Evolutionary conservation across 2,329 filamentous ascomycete genomes (phyloP).

Genomic region (Orbilia quercus): DNA sequence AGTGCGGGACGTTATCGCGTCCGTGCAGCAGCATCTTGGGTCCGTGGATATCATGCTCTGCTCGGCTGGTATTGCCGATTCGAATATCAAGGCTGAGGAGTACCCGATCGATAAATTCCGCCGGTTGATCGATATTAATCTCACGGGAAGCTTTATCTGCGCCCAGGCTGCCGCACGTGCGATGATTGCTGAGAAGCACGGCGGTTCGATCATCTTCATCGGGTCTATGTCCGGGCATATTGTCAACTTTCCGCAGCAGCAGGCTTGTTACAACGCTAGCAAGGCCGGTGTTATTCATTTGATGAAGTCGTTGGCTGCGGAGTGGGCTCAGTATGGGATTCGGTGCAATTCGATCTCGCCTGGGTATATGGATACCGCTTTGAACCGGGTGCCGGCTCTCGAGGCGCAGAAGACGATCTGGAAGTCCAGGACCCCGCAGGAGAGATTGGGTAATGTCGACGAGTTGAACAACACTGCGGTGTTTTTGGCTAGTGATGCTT

Average conservation of each 20-base stretch:
- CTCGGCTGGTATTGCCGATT: constrained; percentile 82
- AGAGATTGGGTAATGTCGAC: constrained; percentile 76
- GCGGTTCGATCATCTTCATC: constrained; percentile 79
- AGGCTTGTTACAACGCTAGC: constrained; percentile 84
- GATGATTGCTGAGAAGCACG: constrained; percentile 78
- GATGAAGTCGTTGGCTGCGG: constrained; percentile 81
- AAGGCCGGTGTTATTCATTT: constrained; percentile 83
- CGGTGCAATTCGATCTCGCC: constrained; percentile 86
- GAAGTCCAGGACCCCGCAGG: constrained; percentile 78
- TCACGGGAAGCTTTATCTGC: constrained; percentile 82
- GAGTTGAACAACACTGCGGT: constrained; percentile 82
- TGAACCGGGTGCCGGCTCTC: constrained; percentile 80
- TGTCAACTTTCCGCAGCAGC: constrained; percentile 87
- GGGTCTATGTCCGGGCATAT: constrained; percentile 85
- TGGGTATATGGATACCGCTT: constrained; percentile 86
- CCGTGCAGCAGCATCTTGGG: constrained; percentile 74
- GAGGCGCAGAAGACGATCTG: constrained; percentile 86
- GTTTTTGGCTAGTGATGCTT: constrained; percentile 79
- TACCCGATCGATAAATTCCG: constrained; percentile 82
- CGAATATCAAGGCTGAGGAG: constrained; percentile 82
- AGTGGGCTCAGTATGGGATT: constrained; percentile 84
- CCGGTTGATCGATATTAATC: constrained; percentile 82
- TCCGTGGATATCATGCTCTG: constrained; percentile 80
- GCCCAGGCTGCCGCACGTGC: constrained; percentile 76
- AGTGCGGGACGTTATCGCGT: constrained; percentile 76